Base-by-base conservation (phyloP, 2,329 filamentous ascomycete genomes). In the Fusarium neocosmosporiellum region DNA sequence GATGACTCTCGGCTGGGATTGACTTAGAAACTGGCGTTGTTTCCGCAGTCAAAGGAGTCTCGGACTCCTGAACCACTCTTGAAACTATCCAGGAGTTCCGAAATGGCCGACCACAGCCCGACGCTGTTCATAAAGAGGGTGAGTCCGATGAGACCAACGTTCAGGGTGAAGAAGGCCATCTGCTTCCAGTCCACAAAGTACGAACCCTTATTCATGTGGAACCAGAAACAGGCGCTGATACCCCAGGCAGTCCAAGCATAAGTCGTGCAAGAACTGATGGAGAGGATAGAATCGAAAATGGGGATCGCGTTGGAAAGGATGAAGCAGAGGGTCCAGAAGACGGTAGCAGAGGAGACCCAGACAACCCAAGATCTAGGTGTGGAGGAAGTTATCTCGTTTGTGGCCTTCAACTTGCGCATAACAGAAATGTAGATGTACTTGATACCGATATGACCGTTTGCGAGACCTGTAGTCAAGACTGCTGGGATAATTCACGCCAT, bases 221-320 rank as follows among this genome's bases (percentile, higher is more conserved):
- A 59, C 72, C 66, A 71, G 58, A 73, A 66, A 11, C 68, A 54
- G 53, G 59, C 64, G 33, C 66, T 64, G n/a, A 72, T 55, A 33
- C 71, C 70, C 33, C 65, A 72, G 24, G 67, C 69, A 27, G 66
- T 68, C 71, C 71, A 74, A 7, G 69, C 65, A 22, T 67, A 67
- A 24, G 66, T 66, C 6, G 66, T 71, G 16, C 69, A 67, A 5
- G 66, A 68, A 34, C 59, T 67, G 46, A 75, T 72, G 33, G 63
- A 57, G 18, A 75, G 66, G 57, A 75, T 75, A 7, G 69, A 73
- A 59, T 73, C 67, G 58, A 74, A 74, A 33, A 73, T 57, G 18
- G 73, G 73, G 31, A 73, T 73, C 7, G 70, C 70, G 57, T 73
- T 75, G 41, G 70, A 71, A 22, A 75, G 34, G 36, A 74, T 68